Evolutionary conservation across 2,329 filamentous ascomycete genomes (phyloP).

Genomic region (Fusarium sp.): DNA sequence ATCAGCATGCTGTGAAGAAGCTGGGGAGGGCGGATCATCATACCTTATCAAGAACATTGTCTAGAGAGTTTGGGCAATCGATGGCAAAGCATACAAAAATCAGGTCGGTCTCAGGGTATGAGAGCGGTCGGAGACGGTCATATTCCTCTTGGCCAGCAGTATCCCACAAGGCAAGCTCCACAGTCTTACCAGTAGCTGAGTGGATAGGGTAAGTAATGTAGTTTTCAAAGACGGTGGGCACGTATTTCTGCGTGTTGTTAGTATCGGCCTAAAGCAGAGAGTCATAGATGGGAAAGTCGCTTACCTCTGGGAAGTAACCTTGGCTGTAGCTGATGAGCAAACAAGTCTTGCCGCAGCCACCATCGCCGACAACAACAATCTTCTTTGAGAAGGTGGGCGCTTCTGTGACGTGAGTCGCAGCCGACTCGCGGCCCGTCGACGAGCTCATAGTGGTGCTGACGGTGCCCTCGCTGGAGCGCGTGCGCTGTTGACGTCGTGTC

Average conservation of each 20-base stretch:
- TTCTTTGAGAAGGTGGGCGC: conserved; percentile 97
- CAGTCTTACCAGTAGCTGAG: conserved; percentile 87
- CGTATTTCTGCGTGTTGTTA: conserved; percentile 83
- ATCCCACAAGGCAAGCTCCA: conserved; percentile 98
- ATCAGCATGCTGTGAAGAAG: conserved; percentile 8
- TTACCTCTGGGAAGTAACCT: conserved; percentile 98
- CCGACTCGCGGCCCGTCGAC: conserved; percentile 80
- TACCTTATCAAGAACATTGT: conserved; percentile 99
- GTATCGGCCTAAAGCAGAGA: not conserved
- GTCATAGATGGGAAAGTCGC: conserved; percentile 39
- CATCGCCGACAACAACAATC: conserved; percentile 98
- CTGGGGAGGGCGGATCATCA: conserved; percentile 11
- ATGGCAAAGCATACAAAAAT: conserved; percentile 99
- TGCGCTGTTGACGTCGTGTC: conserved; percentile 64
- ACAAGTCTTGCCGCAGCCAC: conserved; percentile 98
- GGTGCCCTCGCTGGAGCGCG: conserved; percentile 87
- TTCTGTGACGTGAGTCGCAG: conserved; percentile 88
- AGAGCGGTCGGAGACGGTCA: conserved; percentile 92
- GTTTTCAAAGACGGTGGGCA: conserved; percentile 99
- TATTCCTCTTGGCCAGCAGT: conserved; percentile 99
- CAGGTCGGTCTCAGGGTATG: conserved; percentile 97
- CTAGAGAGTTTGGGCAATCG: conserved; percentile 96
- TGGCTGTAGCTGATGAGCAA: conserved; percentile 98
- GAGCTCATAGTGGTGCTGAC: conserved; percentile 86
- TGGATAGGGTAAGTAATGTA: conserved; percentile 98